Conservation (phyloP, 345 rosid species). For the Kernera saxatilis region DNA sequence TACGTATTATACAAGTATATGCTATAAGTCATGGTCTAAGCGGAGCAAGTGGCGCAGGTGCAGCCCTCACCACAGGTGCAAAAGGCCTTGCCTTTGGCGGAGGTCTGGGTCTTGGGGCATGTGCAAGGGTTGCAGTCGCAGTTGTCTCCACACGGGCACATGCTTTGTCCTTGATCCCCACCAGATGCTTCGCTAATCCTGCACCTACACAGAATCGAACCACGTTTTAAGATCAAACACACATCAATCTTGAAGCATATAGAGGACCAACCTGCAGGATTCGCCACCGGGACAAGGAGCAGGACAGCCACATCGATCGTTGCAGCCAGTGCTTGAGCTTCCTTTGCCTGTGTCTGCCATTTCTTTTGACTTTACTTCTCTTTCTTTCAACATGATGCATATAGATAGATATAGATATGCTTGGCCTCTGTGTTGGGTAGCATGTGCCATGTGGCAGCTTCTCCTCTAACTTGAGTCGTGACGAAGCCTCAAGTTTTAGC, state of each 20-base stretch:
- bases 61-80: conserved; percentile 31
- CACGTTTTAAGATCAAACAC: not conserved
- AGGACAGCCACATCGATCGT: conserved; percentile 40
- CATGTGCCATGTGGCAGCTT: conserved; percentile 15
- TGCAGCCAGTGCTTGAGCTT: conserved; percentile 14
- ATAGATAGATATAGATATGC: not conserved
- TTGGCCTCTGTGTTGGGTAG: not conserved
- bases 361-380: too few relatives aligned
- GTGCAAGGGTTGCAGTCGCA: conserved; percentile 64
- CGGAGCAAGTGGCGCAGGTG: conserved; percentile 21
- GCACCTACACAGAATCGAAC: conserved; percentile 33
- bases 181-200: conserved; percentile 9
- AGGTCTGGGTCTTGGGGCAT: conserved; percentile 30
- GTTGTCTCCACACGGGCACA: conserved; percentile 53
- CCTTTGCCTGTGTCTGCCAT: conserved; percentile 33
- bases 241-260: not conserved
- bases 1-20: too few relatives aligned
- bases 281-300: conserved; percentile 38
- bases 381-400: not conserved
- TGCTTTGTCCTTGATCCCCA: conserved; percentile 31
- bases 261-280: conserved; percentile 40
- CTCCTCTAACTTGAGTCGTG: not conserved
- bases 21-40: too few relatives aligned
- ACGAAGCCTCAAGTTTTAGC: too few relatives aligned
- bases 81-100: not conserved